These are phyloP conservation scores for Aspergillus biplanus DNA, from an alignment of 495 filamentous ascomycete genomes.

Conservation along the genomic window DNA sequence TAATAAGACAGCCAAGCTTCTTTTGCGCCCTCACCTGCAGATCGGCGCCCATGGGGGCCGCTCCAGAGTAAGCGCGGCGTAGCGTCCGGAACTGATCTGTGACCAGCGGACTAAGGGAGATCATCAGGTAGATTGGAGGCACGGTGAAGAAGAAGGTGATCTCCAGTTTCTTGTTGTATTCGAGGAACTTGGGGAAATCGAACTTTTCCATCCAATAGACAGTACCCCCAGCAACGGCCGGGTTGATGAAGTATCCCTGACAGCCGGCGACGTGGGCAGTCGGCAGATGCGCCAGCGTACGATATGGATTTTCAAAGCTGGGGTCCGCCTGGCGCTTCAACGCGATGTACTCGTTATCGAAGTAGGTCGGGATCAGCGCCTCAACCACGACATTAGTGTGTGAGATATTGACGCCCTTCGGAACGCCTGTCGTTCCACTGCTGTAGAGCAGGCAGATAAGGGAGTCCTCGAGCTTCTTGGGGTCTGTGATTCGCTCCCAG, in stretches of 20 bases:
- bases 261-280: slow-evolving; percentile 48
- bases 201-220: slow-evolving; percentile 58
- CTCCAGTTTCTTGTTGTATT: slow-evolving; percentile 42
- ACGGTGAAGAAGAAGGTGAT: slow-evolving; percentile 55
- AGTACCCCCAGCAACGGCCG: slow-evolving; percentile 38
- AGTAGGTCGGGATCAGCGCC: slow-evolving; percentile 27
- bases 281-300: slow-evolving; percentile 55
- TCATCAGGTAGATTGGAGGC: slow-evolving; percentile 53
- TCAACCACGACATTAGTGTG: slow-evolving; percentile 39
- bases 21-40: slow-evolving; percentile 49
- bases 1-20: slow-evolving; percentile 48
- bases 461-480: slow-evolving; percentile 30
- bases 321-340: slow-evolving; percentile 27
- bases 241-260: slow-evolving; percentile 50
- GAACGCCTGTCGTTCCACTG: slow-evolving; percentile 44
- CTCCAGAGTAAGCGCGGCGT: slow-evolving; percentile 57
- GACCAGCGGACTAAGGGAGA: slow-evolving; percentile 52
- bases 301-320: slow-evolving; percentile 24
- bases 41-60: slow-evolving; percentile 74
- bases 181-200: slow-evolving; percentile 46
- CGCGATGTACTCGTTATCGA: slow-evolving; percentile 25
- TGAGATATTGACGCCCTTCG: slow-evolving; percentile 45
- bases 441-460: slow-evolving; percentile 36
- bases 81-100: slow-evolving; percentile 46
- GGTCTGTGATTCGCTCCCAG: slow-evolving; percentile 52